These are phyloP conservation scores for Scenedesmus sp. DNA, from an alignment of 163 green algal genomes.

Conservation along the genomic window DNA sequence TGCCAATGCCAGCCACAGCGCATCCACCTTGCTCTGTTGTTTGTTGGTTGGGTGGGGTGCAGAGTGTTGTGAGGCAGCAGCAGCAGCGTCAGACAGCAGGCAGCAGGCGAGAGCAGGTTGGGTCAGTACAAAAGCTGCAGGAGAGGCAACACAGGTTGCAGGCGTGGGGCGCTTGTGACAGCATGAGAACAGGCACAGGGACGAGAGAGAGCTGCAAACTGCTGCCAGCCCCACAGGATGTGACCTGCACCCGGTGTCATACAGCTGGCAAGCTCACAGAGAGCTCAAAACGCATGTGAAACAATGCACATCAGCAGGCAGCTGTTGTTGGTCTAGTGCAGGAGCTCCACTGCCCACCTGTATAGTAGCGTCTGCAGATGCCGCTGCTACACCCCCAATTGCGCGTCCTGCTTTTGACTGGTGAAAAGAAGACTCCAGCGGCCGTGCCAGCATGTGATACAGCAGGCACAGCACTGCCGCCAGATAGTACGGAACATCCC, in stretches of 20 bases:
- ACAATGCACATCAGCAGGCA: not conserved
- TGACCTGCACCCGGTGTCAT: not conserved
- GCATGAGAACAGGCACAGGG: not conserved
- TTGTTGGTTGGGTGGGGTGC: too few relatives aligned
- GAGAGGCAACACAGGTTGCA: too few relatives aligned
- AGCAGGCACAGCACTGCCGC: constrained; percentile 72
- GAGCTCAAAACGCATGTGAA: not conserved
- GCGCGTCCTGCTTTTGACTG: constrained; percentile 31
- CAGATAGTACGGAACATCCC: constrained; percentile 84
- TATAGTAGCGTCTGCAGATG: constrained; percentile 25
- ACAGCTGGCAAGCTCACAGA: not conserved
- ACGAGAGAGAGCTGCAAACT: too few relatives aligned
- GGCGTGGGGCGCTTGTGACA: not conserved
- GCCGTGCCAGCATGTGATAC: constrained; percentile 80
- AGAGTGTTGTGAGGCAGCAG: not conserved
- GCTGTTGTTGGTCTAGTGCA: not conserved
- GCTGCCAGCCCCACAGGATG: not conserved
- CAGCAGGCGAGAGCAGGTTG: not conserved
- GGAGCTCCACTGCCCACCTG: constrained; percentile 4
- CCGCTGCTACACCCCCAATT: constrained; percentile 16
- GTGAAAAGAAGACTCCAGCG: constrained; percentile 84
- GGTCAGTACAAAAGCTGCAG: not conserved
- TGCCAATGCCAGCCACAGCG: constrained; percentile 64
- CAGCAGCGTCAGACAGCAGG: not conserved
- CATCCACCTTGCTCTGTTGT: constrained; percentile 74